These are phyloP conservation scores for Barbatosphaeria neglecta DNA, from an alignment of 495 filamentous ascomycete species.

Conservation along the genomic window DNA sequence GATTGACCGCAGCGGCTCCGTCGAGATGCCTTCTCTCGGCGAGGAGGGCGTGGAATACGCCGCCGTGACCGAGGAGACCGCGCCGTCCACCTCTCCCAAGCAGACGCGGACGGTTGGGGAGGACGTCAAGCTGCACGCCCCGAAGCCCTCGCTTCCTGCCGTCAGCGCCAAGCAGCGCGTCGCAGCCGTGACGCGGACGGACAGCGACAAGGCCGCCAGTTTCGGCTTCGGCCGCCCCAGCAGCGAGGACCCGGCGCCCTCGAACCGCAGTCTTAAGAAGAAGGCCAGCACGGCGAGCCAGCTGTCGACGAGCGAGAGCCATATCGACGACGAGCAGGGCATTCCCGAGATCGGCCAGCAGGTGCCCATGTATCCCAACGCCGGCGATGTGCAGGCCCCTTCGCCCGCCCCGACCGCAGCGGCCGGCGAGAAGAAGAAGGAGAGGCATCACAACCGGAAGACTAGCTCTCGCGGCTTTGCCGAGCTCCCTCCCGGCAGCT, in stretches of 20 bases:
- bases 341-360: slow-evolving; percentile 83
- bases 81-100: slow-evolving; percentile 32
- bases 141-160: slow-evolving; percentile 72
- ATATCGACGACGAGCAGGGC: slow-evolving; percentile 61
- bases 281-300: slow-evolving; percentile 49
- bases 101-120: slow-evolving; percentile 69
- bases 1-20: slow-evolving; percentile 57
- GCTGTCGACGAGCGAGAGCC: slow-evolving; percentile 32
- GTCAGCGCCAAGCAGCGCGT: slow-evolving; percentile 71
- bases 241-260: slow-evolving; percentile 27
- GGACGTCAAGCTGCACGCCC: slow-evolving; percentile 78
- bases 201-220: slow-evolving; percentile 70
- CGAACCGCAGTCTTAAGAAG: slow-evolving; percentile 43
- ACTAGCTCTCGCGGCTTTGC: slow-evolving; percentile 33
- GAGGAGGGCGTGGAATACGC: slow-evolving; percentile 87
- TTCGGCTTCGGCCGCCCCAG: slow-evolving; percentile 64
- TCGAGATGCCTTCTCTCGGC: slow-evolving; percentile 71
- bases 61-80: slow-evolving; percentile 39
- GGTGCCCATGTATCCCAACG: slow-evolving; percentile 89
- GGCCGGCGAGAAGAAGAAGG: slow-evolving; percentile 44
- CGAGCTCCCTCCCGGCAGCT: slow-evolving; percentile 58
- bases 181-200: slow-evolving; percentile 73
- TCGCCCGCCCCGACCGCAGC: slow-evolving; percentile 57
- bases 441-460: slow-evolving; percentile 55
- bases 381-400: slow-evolving; percentile 93